These are phyloP conservation scores for Paracoccidioides lutzii DNA, from an alignment of 2,329 filamentous ascomycete species.

Conservation along the genomic window DNA sequence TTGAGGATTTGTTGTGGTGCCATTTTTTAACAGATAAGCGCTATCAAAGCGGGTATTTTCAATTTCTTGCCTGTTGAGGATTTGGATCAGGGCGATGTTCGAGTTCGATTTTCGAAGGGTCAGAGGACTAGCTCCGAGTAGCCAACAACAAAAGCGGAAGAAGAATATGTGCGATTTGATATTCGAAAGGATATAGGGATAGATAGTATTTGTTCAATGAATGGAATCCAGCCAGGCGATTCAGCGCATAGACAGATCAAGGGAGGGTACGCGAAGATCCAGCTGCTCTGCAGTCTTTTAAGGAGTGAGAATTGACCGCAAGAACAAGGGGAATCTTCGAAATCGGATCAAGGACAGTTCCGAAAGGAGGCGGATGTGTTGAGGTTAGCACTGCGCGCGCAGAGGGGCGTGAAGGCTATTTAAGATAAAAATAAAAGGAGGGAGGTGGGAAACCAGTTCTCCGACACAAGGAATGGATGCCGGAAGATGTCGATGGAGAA, in stretches of 20 bases:
- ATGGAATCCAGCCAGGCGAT: constrained; percentile 7
- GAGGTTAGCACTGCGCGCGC: not conserved
- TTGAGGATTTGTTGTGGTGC: constrained; percentile 10
- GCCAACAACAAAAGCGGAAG: not conserved
- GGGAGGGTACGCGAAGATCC: not conserved
- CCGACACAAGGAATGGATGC: not conserved
- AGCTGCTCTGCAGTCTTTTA: not conserved
- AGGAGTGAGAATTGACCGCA: not conserved
- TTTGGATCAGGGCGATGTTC: not conserved
- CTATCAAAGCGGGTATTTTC: constrained; percentile 2
- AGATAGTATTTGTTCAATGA: constrained; percentile 1
- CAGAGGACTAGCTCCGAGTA: constrained; percentile 2
- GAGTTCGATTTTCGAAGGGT: not conserved
- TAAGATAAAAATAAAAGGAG: not conserved
- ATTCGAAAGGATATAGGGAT: not conserved
- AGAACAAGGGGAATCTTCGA: not conserved
- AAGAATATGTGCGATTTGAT: not conserved
- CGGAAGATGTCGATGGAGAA: not conserved
- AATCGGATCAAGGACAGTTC: not conserved
- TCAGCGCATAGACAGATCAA: not conserved
- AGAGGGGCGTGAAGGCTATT: not conserved
- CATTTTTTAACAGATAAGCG: constrained; percentile 6
- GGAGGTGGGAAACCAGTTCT: not conserved
- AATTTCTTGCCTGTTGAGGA: not conserved
- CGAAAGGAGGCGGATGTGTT: not conserved